phyloP scores from a whole-genome alignment of 768 basidiomycete species.

The Mycena pura region DNA sequence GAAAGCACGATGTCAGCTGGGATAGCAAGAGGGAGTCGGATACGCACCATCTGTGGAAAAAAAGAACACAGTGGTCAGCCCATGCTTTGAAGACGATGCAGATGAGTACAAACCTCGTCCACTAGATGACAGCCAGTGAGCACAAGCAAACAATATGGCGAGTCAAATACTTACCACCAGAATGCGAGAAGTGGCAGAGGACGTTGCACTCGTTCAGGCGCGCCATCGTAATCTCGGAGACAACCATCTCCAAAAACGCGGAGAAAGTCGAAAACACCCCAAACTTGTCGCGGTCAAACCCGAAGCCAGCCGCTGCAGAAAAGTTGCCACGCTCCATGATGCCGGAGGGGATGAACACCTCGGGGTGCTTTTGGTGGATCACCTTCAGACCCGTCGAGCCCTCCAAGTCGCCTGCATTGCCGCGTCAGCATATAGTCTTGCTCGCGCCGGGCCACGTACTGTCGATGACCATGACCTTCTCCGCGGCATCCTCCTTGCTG shows the following conservation, averaged over 20 bases:
- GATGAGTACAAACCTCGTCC: conserved; percentile 56
- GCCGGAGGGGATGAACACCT: conserved; percentile 85
- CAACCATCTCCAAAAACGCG: conserved; percentile 90
- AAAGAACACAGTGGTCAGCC: neutral
- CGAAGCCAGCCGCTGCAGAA: conserved; percentile 86
- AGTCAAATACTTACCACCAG: conserved; percentile 61
- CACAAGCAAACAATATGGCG: neutral
- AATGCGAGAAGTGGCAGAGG: conserved; percentile 88
- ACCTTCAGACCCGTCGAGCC: conserved; percentile 89
- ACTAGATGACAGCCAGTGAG: conserved; percentile 44
- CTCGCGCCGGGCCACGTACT: conserved; percentile 49
- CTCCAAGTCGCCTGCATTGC: conserved; percentile 73
- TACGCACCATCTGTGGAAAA: conserved; percentile 46
- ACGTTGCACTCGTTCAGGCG: conserved; percentile 89
- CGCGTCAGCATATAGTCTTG: conserved; percentile 12
- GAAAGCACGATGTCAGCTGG: conserved; percentile 19
- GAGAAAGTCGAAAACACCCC: conserved; percentile 93
- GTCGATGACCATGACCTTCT: conserved; percentile 89
- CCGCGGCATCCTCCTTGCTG: conserved; percentile 75
- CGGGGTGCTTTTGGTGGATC: conserved; percentile 90
- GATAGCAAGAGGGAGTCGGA: neutral
- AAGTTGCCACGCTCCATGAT: conserved; percentile 90
- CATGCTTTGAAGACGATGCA: neutral
- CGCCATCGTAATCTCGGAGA: conserved; percentile 94
- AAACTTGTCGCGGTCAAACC: conserved; percentile 81